Base-by-base conservation (phyloP, 148 eudicot genomes). In the Pouteria glomerata region DNA sequence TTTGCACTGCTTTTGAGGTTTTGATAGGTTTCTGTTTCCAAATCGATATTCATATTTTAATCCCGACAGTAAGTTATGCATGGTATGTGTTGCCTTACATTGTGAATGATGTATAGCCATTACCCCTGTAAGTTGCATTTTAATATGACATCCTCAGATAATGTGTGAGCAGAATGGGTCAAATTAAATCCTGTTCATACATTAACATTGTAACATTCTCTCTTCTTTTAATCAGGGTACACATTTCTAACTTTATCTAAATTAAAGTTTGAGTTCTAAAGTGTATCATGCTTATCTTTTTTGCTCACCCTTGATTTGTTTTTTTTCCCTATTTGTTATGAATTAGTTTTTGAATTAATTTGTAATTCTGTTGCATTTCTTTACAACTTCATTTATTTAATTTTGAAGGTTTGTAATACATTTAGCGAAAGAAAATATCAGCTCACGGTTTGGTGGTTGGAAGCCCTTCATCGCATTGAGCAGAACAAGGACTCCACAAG, bases 391-490 rank as follows among this genome's bases (percentile, higher is more conserved):
- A 30, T 74, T 55, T 29, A 18, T 60, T 70, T 39, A 5, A 5
- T 37, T 76, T 78, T 76, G 70, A 77, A 93, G 98, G 92, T 93
- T 15, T 62, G 70, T 73, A 78, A 83, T 48, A 75, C 78, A 48
- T 67, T 80, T 60, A 74, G 61, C 16, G 81, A 86, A 45, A 83
- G 78, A 65, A 80, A 82, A 71, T 56, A 77, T 62, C 79, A 79
- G 65, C 70, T 85, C 30, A 55, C 81, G 35, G 71, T 81, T 59
- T 93, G 98, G 98, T 93, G 98, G 98, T 75, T 87, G 64, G 97
- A 84, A 63, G 84, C 90, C 73, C 88, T 93, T 39, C 82, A 86
- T 71, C 77, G 72, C 48, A 86, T 89, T 72, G 92, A 93, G 60
- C 88, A 85, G 73, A 76, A 89, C 41, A 78, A 77, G 61, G 97